Percentiles rank a stretch among this genome's conserved stretches.
Conservation (phyloP, 345 rosid species). For the Gossypium australe region DNA sequence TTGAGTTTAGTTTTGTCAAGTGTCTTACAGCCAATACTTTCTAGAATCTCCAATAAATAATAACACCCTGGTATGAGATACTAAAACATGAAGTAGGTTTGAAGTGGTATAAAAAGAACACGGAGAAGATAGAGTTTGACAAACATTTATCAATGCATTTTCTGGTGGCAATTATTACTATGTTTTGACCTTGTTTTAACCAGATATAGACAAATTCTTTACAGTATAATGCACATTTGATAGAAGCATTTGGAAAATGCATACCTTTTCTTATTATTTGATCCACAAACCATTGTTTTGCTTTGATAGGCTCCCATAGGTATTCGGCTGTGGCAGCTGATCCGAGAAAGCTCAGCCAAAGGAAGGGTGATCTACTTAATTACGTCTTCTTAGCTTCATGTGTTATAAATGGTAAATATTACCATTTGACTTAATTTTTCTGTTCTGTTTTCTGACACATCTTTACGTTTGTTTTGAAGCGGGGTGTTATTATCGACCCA, state of each 20-base stretch:
- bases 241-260: not conserved
- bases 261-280: not conserved
- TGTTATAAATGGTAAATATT: not conserved
- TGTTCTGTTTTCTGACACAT: not conserved
- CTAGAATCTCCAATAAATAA: not conserved
- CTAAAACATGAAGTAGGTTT: not conserved
- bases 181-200: not conserved
- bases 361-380: slow-evolving; percentile 46
- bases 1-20: not conserved
- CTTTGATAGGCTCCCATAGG: slow-evolving; percentile 81
- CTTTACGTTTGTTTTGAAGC: slow-evolving; percentile 32
- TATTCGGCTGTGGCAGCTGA: slow-evolving; percentile 51
- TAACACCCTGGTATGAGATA: not conserved
- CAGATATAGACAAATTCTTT: not conserved
- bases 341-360: slow-evolving; percentile 53
- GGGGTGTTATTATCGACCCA: slow-evolving; percentile 47
- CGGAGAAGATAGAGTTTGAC: not conserved
- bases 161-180: not conserved
- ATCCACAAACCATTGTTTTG: slow-evolving; percentile 9
- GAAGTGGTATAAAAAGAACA: not conserved
- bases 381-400: slow-evolving; percentile 7
- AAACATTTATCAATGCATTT: not conserved
- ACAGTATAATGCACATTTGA: not conserved
- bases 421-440: not conserved
- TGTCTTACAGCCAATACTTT: not conserved